These are phyloP conservation scores for Agaricus sinodeliciosus DNA, from an alignment of 768 basidiomycete genomes.

Conservation along the genomic window DNA sequence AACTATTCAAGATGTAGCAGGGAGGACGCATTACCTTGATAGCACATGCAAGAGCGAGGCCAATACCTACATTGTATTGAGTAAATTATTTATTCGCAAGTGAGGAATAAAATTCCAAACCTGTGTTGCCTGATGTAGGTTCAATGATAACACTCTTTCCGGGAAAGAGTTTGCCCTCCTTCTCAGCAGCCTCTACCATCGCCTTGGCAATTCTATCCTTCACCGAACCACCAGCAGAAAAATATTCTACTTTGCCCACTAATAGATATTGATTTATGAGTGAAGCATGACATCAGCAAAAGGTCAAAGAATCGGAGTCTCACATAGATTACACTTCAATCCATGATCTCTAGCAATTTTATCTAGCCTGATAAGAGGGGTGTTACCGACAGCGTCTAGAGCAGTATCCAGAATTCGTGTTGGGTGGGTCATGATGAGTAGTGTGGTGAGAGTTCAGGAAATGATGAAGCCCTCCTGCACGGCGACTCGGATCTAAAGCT, in stretches of 20 bases:
- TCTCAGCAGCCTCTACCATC: conserved; percentile 95
- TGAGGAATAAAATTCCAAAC: conserved; percentile 30
- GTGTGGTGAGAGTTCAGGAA: background rate
- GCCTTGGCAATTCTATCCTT: conserved; percentile 96
- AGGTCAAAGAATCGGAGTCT: conserved; percentile 23
- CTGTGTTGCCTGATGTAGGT: conserved; percentile 94
- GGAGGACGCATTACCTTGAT: conserved; percentile 62
- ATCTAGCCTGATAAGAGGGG: conserved; percentile 84
- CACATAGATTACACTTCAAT: conserved; percentile 85
- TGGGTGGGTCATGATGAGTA: conserved; percentile 1
- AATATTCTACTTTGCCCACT: conserved; percentile 90
- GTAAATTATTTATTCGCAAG: background rate
- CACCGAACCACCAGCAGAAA: conserved; percentile 88
- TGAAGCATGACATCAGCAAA: background rate
- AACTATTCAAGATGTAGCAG: conserved; percentile 20
- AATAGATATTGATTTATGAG: background rate
- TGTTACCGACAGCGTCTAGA: conserved; percentile 83
- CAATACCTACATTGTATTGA: conserved; percentile 59
- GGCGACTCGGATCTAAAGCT: no score
- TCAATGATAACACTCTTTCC: conserved; percentile 92
- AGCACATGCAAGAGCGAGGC: conserved; percentile 87
- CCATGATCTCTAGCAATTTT: conserved; percentile 68
- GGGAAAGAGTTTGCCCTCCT: conserved; percentile 75
- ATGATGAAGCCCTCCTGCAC: no score
- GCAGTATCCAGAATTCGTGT: conserved; percentile 65